Evolutionary conservation across 257 asterid species (phyloP).

Genomic region (Nicotiana paniculata): DNA sequence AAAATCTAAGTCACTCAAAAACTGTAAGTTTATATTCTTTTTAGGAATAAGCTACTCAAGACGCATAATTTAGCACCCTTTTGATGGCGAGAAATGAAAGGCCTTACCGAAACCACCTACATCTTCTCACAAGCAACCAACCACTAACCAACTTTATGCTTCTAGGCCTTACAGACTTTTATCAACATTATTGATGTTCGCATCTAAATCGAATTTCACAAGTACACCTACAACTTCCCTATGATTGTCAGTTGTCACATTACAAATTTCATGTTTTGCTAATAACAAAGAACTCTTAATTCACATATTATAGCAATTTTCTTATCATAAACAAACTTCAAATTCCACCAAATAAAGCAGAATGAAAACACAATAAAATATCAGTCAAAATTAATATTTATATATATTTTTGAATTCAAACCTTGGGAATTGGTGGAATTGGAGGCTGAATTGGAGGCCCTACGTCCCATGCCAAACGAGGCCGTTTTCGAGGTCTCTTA

Average conservation of each 20-base stretch:
- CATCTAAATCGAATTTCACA: not conserved
- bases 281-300: not conserved
- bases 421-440: not conserved
- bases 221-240: not conserved
- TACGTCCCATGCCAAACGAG: constrained; percentile 70
- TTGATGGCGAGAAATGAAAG: not conserved
- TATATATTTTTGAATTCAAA: not conserved
- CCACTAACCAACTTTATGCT: not conserved
- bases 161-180: not conserved
- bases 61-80: not conserved
- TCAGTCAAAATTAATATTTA: not conserved
- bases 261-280: not conserved
- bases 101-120: not conserved
- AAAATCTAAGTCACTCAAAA: not conserved
- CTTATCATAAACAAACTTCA: not conserved
- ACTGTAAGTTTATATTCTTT: not conserved
- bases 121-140: not conserved
- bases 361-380: not conserved
- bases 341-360: not conserved
- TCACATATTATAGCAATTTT: not conserved
- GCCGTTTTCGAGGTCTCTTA: constrained; percentile 70
- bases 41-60: not conserved
- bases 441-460: constrained; percentile 43
- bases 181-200: not conserved
- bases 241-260: not conserved